A percentile compares a stretch with the other conserved stretches of the same genome.
Evolutionary conservation across 495 filamentous ascomycete genomes (phyloP).

Genomic region (Hypoxylon intermedium): DNA sequence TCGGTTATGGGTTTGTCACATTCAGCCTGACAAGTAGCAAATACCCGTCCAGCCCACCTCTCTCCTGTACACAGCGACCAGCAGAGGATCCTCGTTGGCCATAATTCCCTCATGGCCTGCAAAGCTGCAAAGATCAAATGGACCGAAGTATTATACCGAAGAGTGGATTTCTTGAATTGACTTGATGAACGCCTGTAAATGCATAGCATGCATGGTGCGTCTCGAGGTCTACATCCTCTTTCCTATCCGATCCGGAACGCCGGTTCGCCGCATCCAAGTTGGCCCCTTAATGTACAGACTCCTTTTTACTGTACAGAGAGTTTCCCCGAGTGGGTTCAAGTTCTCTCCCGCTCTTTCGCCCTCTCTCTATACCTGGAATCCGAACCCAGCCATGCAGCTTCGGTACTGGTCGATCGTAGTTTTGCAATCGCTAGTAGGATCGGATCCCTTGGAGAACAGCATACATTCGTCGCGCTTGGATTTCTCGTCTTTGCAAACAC

Average conservation of each 20-base stretch:
- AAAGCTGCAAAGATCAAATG: slow-evolving; percentile 15
- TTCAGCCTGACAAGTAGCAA: slow-evolving; percentile 31
- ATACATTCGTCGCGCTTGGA: slow-evolving; percentile 94
- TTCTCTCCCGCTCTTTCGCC: background rate
- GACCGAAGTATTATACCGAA: slow-evolving; percentile 35
- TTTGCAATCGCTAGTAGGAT: slow-evolving; percentile 81
- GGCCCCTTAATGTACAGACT: slow-evolving; percentile 28
- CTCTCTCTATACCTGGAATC: slow-evolving; percentile 72
- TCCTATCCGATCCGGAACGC: slow-evolving; percentile 37
- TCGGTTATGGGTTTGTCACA: slow-evolving; percentile 21
- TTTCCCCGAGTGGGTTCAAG: background rate
- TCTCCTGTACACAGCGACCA: background rate
- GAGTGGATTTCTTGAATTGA: slow-evolving; percentile 34
- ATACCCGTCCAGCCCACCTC: slow-evolving; percentile 29
- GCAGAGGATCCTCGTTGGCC: background rate
- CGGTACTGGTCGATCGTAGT: slow-evolving; percentile 83
- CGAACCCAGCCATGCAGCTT: slow-evolving; percentile 91
- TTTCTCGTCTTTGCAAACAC: slow-evolving; percentile 97
- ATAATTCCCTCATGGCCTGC: slow-evolving; percentile 24
- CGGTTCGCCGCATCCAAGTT: slow-evolving; percentile 20
- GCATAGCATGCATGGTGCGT: slow-evolving; percentile 27
- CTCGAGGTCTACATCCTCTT: slow-evolving; percentile 17
- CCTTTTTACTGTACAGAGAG: too few relatives aligned
- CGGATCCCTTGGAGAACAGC: slow-evolving; percentile 84
- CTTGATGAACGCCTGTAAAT: slow-evolving; percentile 27